Evolutionary conservation across 768 basidiomycete genomes (phyloP).

Genomic region (Mycena vitilis): DNA sequence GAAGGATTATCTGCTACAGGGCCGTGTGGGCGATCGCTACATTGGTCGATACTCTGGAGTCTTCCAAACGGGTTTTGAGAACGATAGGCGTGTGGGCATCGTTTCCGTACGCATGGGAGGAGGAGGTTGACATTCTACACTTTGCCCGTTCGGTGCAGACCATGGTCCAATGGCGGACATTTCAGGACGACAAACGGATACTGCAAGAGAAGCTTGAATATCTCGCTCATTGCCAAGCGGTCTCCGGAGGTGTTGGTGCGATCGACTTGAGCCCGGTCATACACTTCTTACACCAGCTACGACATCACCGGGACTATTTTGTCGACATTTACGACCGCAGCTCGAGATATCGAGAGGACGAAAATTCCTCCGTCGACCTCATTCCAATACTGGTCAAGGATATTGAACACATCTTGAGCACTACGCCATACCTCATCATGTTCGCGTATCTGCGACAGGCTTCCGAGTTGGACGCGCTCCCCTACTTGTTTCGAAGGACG

Average conservation of each 20-base stretch:
- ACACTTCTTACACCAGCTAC: neutral
- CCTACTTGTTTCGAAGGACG: conserved; percentile 7
- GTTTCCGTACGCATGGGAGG: neutral
- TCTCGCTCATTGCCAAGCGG: neutral
- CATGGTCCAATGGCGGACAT: neutral
- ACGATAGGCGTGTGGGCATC: neutral
- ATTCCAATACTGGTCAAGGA: neutral
- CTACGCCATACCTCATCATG: neutral
- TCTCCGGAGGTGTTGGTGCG: neutral
- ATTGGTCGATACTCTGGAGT: neutral
- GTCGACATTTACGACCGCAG: neutral
- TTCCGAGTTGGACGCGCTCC: neutral
- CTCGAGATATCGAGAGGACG: neutral
- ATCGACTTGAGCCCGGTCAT: neutral
- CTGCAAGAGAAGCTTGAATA: neutral
- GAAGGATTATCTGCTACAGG: conserved; percentile 10
- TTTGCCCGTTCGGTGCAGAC: neutral
- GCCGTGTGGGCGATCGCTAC: conserved; percentile 19
- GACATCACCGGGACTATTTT: neutral
- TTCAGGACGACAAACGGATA: neutral
- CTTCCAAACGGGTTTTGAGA: neutral
- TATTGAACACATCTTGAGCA: neutral
- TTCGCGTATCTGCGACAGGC: neutral
- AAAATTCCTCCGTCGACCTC: neutral
- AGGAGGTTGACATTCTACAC: neutral